Conservation (phyloP, 371 early-diverging fungal species). For the Blakeslea trispora region DNA sequence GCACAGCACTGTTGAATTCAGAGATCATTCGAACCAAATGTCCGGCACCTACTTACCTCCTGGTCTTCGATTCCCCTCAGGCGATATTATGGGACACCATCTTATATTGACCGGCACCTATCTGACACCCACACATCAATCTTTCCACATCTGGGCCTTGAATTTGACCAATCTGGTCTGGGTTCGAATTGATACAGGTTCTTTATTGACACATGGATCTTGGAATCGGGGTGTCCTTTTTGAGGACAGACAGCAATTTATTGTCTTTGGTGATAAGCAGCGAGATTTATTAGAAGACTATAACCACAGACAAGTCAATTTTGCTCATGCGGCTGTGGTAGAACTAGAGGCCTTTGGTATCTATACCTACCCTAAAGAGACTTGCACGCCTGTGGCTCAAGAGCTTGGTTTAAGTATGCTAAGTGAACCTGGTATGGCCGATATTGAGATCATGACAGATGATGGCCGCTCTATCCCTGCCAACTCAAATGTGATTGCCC, state of each 20-base stretch:
- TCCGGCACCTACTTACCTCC: slow-evolving; percentile 67
- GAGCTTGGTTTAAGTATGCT: slow-evolving; percentile 64
- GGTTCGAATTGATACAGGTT: slow-evolving; percentile 71
- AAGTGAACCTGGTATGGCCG: slow-evolving; percentile 67
- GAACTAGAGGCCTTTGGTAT: slow-evolving; percentile 69
- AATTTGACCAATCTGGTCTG: slow-evolving; percentile 67
- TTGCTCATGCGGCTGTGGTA: slow-evolving; percentile 62
- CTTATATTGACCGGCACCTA: slow-evolving; percentile 76
- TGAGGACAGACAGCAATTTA: slow-evolving; percentile 54
- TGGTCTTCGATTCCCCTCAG: slow-evolving; percentile 79
- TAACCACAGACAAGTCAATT: slow-evolving; percentile 70
- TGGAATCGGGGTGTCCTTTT: slow-evolving; percentile 79
- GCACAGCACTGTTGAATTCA: slow-evolving; percentile 25
- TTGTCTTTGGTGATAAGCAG: slow-evolving; percentile 1
- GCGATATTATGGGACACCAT: slow-evolving; percentile 66
- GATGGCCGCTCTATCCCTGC: slow-evolving; percentile 65
- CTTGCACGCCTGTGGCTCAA: slow-evolving; percentile 44
- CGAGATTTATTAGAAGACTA: slow-evolving; percentile 76
- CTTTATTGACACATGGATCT: slow-evolving; percentile 65
- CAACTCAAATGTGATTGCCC: slow-evolving; percentile 66
- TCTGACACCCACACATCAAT: slow-evolving; percentile 63
- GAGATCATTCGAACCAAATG: slow-evolving; percentile 67
- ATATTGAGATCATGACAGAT: slow-evolving; percentile 63
- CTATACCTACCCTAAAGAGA: slow-evolving; percentile 41
- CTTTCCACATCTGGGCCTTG: slow-evolving; percentile 77